Conservation (phyloP, 768 basidiomycete species). For the Serendipita sp. region DNA sequence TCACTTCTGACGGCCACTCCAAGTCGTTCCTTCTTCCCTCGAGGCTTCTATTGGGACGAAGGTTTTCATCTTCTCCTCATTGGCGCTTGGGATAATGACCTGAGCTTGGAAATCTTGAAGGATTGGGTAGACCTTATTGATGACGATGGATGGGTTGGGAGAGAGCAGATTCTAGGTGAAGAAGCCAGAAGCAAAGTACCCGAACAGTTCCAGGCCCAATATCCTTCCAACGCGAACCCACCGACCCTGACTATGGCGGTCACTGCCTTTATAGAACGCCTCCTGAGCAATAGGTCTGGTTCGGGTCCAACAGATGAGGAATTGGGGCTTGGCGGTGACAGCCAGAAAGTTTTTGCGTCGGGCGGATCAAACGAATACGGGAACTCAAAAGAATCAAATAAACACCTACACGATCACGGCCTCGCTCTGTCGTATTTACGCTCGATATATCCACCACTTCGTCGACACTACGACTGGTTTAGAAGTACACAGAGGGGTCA, state of each 20-base stretch:
- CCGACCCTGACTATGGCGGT: slow-evolving; percentile 90
- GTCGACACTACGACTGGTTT: slow-evolving; percentile 94
- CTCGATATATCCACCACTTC: slow-evolving; percentile 68
- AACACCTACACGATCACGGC: slow-evolving; percentile 21
- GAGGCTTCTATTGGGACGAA: slow-evolving; percentile 99
- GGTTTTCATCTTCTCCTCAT: slow-evolving; percentile 90
- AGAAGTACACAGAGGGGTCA: slow-evolving; percentile 84
- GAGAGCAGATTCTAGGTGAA: slow-evolving; percentile 92
- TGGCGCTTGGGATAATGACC: slow-evolving; percentile 83
- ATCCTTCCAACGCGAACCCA: slow-evolving; percentile 87
- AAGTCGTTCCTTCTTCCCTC: slow-evolving; percentile 90
- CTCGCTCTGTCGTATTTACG: slow-evolving; percentile 56
- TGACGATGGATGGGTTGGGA: slow-evolving; percentile 86
- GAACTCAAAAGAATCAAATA: background rate
- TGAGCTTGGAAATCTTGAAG: slow-evolving; percentile 77
- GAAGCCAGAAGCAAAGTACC: slow-evolving; percentile 95
- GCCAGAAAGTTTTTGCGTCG: slow-evolving; percentile 19
- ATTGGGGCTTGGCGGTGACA: slow-evolving; percentile 39
- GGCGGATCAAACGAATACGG: slow-evolving; percentile 11
- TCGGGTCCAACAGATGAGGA: slow-evolving; percentile 38
- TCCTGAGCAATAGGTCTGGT: slow-evolving; percentile 21
- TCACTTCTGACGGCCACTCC: slow-evolving; percentile 82
- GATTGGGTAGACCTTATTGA: slow-evolving; percentile 86
- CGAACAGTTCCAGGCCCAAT: slow-evolving; percentile 77
- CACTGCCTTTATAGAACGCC: slow-evolving; percentile 70